Base-by-base conservation (phyloP, 129 eudicot species). In the Escallonia rubra region DNA sequence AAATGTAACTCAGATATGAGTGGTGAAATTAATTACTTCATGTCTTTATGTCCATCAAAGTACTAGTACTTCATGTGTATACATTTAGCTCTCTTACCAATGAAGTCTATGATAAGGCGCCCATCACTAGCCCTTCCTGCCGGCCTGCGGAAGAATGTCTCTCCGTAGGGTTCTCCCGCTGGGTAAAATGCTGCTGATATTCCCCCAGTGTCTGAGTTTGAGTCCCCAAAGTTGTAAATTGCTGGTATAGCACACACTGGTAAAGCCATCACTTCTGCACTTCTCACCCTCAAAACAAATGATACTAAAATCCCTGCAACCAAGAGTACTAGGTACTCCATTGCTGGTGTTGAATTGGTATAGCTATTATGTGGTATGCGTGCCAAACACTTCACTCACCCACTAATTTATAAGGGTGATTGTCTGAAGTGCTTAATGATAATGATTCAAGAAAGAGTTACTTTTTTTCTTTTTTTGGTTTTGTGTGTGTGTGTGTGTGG, bases 161-260 rank as follows among this genome's bases (percentile, higher is more conserved):
- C 68, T 0, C 97, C 95, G 3, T 23, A 58, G 16, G 95, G 91
- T 2, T 80, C 53, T 7, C 75, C 74, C 3, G 76, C 67, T 13
- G 90, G 90, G 49, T 67, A 84, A 46, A 90, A 86, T 41, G 86
- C 90, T 16, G 96, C 94, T 7, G 95, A 76, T 10, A 73, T 80
- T 42, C 88, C 86, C 38, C 96, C 96, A 13, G 96, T 86, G 66
- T 90, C 96, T 0, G 95, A 90, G 59, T 90, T 90, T n/a, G 96
- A 90, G 67, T 90, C 96, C 1, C 96, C 95, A 40, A 90, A 90
- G 75, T 90, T 90, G 85, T 81, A 90, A 12, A 90, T 81, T 43
- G 88, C 86, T 2, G 86, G 94, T 53, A 69, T 76, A 56, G 74
- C 10, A 54, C 93, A 83, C 11, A 69, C 7, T 7, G 68, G 67